These are phyloP conservation scores for Elsinoe arachidis DNA, from an alignment of 2,329 filamentous ascomycete species.

Conservation along the genomic window DNA sequence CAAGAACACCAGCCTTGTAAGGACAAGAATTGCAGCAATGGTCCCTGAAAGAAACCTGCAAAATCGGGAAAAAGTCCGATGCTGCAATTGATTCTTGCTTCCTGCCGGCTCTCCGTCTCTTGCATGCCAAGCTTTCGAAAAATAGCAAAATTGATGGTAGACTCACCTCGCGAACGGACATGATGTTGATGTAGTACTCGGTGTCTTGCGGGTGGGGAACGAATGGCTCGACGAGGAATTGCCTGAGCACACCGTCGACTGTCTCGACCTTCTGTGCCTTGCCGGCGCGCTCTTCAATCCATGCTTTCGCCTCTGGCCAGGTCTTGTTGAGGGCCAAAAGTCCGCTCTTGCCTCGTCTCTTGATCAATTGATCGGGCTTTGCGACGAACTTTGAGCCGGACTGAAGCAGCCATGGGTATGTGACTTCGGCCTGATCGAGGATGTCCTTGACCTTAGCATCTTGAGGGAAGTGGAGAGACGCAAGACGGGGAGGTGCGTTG, in stretches of 20 bases:
- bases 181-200: conserved; percentile 99
- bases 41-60: conserved; percentile 14
- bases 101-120: conserved; percentile 10
- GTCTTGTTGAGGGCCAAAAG: conserved; percentile 94
- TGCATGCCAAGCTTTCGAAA: conserved; percentile 10
- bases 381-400: conserved; percentile 86
- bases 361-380: conserved; percentile 99
- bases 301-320: conserved; percentile 87
- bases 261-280: conserved; percentile 92
- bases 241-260: conserved; percentile 75
- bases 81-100: not conserved
- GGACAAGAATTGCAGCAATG: not conserved
- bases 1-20: not conserved
- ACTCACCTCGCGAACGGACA: conserved; percentile 98
- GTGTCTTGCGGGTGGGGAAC: conserved; percentile 91
- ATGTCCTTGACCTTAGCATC: conserved; percentile 74
- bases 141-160: conserved; percentile 18
- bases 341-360: conserved; percentile 98
- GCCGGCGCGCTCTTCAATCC: conserved; percentile 85
- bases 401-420: conserved; percentile 89
- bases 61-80: conserved; percentile 5
- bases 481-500: conserved; percentile 85
- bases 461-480: conserved; percentile 86
- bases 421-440: conserved; percentile 90
- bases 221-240: conserved; percentile 97